Conservation (phyloP, 148 eudicot species). For the Arbutus unedo region DNA sequence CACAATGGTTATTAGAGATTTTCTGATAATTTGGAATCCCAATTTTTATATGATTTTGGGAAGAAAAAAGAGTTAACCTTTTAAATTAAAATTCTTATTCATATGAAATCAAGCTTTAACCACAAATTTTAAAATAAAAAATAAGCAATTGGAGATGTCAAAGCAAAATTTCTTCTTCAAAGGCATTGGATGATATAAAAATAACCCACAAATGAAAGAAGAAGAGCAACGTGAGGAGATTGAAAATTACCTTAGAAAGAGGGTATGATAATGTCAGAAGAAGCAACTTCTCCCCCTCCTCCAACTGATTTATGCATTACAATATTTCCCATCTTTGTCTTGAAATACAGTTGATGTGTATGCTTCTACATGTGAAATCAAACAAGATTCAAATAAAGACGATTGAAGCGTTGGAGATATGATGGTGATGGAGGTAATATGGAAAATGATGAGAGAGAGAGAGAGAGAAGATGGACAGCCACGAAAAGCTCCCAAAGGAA, state of each 20-base stretch:
- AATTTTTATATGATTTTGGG: too few relatives aligned
- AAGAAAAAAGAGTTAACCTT: too few relatives aligned
- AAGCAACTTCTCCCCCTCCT: conserved; percentile 17
- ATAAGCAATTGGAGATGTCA: not conserved
- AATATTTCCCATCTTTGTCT: conserved; percentile 7
- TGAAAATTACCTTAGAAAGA: conserved; percentile 22
- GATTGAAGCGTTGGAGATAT: not conserved
- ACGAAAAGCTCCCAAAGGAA: conserved; percentile 19
- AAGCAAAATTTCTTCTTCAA: not conserved
- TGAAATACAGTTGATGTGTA: not conserved
- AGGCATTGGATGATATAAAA: not conserved
- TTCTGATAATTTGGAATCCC: too few relatives aligned
- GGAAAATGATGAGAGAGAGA: not conserved
- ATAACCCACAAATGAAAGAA: not conserved
- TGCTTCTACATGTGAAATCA: not conserved
- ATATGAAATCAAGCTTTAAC: not conserved
- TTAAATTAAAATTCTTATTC: too few relatives aligned
- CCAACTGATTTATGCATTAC: not conserved
- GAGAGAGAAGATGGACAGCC: conserved; percentile 8
- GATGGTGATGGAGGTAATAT: not conserved
- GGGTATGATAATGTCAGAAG: not conserved
- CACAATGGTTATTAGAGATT: too few relatives aligned
- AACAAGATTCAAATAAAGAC: not conserved
- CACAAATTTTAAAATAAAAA: not conserved
- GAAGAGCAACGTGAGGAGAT: not conserved